Evolutionary conservation across 164 flowering plant genomes (phyloP), one percentile per base, ranked within the genome.

Genomic region (Magnolia kwangsiensis): DNA sequence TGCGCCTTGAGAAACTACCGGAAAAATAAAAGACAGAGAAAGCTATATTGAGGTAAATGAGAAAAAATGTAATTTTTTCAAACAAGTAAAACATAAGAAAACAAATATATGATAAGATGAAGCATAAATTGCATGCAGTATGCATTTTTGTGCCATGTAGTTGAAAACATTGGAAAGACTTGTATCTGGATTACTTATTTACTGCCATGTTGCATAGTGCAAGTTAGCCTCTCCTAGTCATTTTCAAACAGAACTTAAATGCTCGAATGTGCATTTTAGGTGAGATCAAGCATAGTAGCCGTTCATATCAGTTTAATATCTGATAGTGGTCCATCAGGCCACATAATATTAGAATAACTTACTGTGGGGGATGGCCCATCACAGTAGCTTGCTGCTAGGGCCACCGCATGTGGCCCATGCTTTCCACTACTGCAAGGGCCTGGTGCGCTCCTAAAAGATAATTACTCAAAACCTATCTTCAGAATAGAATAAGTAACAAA

Each of bases 1-100:
- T 50, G 98, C 98, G 21, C 98, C 99, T 74, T 74, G 88, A 79
- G 98, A 94, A 81, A 92, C 99, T 96, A 80, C 80, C 85, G 49
- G 10, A 75, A 68, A 78, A 81, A 71, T 18, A 24, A 64, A 24
- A 18, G 65, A 66, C 20, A 50, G 7, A 55, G 49, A 58, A 20
- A 51, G 27, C 45, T 37, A 58, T 9, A 23, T 24, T 20, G 24
- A 23, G 21, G 18, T 50, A 71, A 27, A 64, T 19, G 74, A 37
- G 45, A 37, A 37, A 37, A 37, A 11, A 55, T 8, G 13, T 55
- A 55, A 55, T 55, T 16, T 3, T 55, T 55, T 55, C 18, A 37
- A 37, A 55, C 61, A 55, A 55, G 61, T 11, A 55, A 16, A 16
- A 55, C 3, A 55, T 0, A 55, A 55, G 61, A 55, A 55, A 55